A percentile compares a stretch with the other conserved stretches of the same genome.
These are phyloP conservation scores for Fraxinus floribunda DNA, from an alignment of 305 asterid species.

Conservation along the genomic window DNA sequence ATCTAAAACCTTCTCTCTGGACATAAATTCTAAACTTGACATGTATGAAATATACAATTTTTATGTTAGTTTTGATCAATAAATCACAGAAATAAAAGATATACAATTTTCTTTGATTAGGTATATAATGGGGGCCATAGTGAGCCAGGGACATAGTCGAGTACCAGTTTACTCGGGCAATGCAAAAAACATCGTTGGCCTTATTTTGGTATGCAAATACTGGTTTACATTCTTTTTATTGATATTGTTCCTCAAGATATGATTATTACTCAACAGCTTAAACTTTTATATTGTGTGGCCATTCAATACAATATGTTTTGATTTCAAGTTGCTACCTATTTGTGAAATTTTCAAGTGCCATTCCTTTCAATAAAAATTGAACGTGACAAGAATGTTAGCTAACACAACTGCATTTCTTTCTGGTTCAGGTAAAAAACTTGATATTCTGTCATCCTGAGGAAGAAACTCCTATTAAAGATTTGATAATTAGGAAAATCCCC, in stretches of 20 bases:
- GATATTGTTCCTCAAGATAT: background rate
- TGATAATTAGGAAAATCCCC: slow-evolving; percentile 57
- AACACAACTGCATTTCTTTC: background rate
- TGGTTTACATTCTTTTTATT: background rate
- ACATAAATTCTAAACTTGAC: slow-evolving; percentile 37
- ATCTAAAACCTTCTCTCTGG: slow-evolving; percentile 31
- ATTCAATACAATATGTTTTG: background rate
- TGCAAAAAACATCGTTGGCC: slow-evolving; percentile 42
- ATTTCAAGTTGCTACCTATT: background rate
- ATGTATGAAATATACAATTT: slow-evolving; percentile 18
- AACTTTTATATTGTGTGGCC: background rate
- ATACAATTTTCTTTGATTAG: slow-evolving; percentile 10
- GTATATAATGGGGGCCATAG: slow-evolving; percentile 34
- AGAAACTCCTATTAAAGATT: slow-evolving; percentile 41
- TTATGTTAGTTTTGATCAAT: background rate
- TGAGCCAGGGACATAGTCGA: slow-evolving; percentile 43
- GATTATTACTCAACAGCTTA: background rate
- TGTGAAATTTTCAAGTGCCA: background rate
- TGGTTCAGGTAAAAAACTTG: slow-evolving; percentile 39
- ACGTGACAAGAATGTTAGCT: background rate
- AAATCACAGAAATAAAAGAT: background rate
- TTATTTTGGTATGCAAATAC: slow-evolving; percentile 34
- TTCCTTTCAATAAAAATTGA: background rate
- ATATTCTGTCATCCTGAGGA: slow-evolving; percentile 42
- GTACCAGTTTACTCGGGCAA: slow-evolving; percentile 37